phyloP scores from a whole-genome alignment of 2,329 filamentous ascomycete genomes.

The Didymella pomorum region DNA sequence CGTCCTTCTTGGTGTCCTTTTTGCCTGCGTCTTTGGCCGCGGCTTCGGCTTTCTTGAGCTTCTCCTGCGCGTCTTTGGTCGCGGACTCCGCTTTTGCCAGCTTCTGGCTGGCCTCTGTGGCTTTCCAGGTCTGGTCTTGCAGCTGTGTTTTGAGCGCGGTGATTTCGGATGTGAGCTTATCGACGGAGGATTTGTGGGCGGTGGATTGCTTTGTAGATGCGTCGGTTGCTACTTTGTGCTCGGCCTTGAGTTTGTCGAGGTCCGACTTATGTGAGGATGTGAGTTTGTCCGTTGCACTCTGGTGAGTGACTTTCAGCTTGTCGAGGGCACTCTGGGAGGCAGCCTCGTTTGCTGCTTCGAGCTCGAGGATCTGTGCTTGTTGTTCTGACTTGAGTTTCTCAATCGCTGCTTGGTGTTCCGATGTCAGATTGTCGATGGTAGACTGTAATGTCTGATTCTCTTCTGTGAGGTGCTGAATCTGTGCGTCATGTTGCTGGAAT shows the following conservation, averaged over 20 bases:
- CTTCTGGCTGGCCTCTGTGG: constrained; percentile 58
- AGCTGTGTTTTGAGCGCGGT: constrained; percentile 51
- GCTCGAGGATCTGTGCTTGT: constrained; percentile 14
- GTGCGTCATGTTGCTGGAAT: constrained; percentile 33
- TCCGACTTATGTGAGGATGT: constrained; percentile 4
- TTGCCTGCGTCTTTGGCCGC: constrained; percentile 20
- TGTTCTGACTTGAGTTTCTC: constrained; percentile 27
- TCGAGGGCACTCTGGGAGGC: constrained; percentile 8
- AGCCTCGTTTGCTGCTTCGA: constrained; percentile 13
- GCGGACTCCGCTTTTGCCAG: constrained; percentile 11
- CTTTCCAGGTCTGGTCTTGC: constrained; percentile 53
- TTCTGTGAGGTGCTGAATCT: constrained; percentile 53
- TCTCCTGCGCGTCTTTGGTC: constrained; percentile 55
- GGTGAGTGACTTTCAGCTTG: constrained; percentile 23
- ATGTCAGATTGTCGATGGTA: constrained; percentile 11
- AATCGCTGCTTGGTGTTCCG: constrained; percentile 6
- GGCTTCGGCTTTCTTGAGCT: constrained; percentile 11
- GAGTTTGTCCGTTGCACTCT: constrained; percentile 9
- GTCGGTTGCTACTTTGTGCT: constrained; percentile 11
- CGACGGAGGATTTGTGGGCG: constrained; percentile 11
- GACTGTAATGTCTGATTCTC: constrained; percentile 36
- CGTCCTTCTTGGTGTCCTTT: constrained; percentile 40
- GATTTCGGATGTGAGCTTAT: constrained; percentile 42
- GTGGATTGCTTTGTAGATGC: not conserved
- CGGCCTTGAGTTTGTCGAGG: constrained; percentile 11